These are phyloP conservation scores for Penicillium macrosclerotiorum DNA, from an alignment of 495 filamentous ascomycete species.

Conservation along the genomic window DNA sequence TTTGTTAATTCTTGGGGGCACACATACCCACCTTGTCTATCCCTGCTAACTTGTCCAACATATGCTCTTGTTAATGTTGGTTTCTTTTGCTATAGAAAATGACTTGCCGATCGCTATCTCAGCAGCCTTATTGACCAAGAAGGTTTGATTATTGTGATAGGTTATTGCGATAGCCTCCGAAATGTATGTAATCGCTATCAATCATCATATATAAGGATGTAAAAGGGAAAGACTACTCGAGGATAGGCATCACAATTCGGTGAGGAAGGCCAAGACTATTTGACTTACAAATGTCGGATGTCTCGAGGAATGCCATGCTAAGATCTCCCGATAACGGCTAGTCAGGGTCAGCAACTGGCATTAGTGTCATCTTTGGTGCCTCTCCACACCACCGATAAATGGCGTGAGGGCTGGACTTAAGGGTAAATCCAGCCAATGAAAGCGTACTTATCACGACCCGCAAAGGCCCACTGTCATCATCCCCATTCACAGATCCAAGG, in stretches of 20 bases:
- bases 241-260: slow-evolving; percentile 1
- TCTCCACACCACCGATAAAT: not conserved
- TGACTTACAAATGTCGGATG: not conserved
- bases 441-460: not conserved
- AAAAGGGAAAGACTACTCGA: not conserved
- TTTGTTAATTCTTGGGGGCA: too few relatives aligned
- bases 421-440: not conserved
- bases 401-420: not conserved
- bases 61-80: too few relatives aligned
- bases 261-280: not conserved
- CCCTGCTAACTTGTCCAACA: too few relatives aligned
- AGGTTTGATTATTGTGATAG: too few relatives aligned
- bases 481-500: too few relatives aligned
- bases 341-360: slow-evolving; percentile 1
- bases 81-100: too few relatives aligned
- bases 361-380: not conserved
- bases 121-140: too few relatives aligned
- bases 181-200: too few relatives aligned
- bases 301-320: not conserved
- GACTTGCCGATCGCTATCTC: too few relatives aligned
- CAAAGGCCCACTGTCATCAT: not conserved
- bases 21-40: too few relatives aligned
- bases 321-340: not conserved
- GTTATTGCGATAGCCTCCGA: too few relatives aligned
- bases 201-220: too few relatives aligned